Evolutionary conservation across 179 eudicot species (phyloP), one percentile per base, ranked within the genome.

Genomic region (Heliamphora pulchella): DNA sequence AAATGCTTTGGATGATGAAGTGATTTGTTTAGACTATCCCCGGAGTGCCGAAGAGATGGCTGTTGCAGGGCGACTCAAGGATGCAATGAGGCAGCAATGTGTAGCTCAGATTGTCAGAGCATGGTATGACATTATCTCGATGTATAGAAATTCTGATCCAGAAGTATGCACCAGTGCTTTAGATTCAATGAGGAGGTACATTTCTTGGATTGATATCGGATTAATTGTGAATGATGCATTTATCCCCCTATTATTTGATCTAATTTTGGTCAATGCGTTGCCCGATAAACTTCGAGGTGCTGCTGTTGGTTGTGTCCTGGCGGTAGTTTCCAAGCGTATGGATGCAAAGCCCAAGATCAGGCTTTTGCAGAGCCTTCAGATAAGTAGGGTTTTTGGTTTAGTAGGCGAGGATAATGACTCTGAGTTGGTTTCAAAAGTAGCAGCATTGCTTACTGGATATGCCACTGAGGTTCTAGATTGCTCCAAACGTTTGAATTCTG

Each of bases 61-160:
- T 0, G 85, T 86, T 74, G 92, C 98, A 0, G 90, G 80, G 1
- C 86, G 89, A 66, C 86, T 94, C 80, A 96, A 96, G 91, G 99
- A 96, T 84, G 92, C 94, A 14, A 96, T 96, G 97, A 88, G 99
- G 85, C 93, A 91, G 80, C 99, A 96, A 81, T 96, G 99, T 86
- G 90, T 96, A 77, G 79, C 86, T 65, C 94, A 89, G 86, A 89
- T 96, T 41, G 98, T 96, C 43, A 84, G 89, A 43, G 86, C 87
- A 0, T 96, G 97, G 94, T 96, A 92, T 74, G 91, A 92, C 15
- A 90, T 96, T 85, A 83, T 94, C 62, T 85, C 70, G 0, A 87
- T 87, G 89, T 92, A 91, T 78, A 92, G 83, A 82, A 89, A 84
- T 77, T 96, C 97, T 20, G 89, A 96, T 72, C 86, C 93, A 14